Evolutionary conservation across 208 protist genomes (phyloP).

Genomic region (Wallacemonas sp.): DNA sequence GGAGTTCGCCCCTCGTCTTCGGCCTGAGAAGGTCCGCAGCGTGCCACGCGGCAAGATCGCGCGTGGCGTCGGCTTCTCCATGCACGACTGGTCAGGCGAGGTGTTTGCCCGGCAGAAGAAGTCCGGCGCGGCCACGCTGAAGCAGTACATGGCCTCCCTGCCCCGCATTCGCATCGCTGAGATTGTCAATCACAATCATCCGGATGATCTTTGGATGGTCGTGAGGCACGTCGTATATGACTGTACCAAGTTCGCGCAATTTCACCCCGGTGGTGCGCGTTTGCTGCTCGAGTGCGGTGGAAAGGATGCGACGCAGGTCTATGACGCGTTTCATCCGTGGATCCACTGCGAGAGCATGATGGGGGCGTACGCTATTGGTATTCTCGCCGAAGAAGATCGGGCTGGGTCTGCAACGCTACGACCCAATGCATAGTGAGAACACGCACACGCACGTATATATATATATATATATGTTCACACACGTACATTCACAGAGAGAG

Average conservation of each 20-base stretch:
- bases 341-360: conserved; percentile 69
- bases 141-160: conserved; percentile 14
- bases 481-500: no score
- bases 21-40: conserved; percentile 19
- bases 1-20: conserved; percentile 15
- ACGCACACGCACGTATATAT: neutral
- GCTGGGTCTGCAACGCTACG: neutral
- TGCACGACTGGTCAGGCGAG: conserved; percentile 49
- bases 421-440: neutral
- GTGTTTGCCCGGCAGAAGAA: conserved; percentile 18
- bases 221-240: conserved; percentile 77
- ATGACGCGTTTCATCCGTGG: conserved; percentile 70
- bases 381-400: conserved; percentile 17
- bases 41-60: conserved; percentile 23
- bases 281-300: conserved; percentile 62
- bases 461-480: no score
- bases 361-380: conserved; percentile 51
- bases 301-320: conserved; percentile 66
- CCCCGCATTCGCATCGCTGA: conserved; percentile 47
- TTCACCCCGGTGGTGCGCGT: conserved; percentile 70
- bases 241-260: conserved; percentile 65
- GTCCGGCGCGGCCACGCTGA: neutral
- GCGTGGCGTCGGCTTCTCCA: conserved; percentile 30
- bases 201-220: conserved; percentile 79
- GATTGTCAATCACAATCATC: conserved; percentile 50